Conservation (phyloP, 371 early-diverging fungal species). For the Umbelopsis sp. region DNA sequence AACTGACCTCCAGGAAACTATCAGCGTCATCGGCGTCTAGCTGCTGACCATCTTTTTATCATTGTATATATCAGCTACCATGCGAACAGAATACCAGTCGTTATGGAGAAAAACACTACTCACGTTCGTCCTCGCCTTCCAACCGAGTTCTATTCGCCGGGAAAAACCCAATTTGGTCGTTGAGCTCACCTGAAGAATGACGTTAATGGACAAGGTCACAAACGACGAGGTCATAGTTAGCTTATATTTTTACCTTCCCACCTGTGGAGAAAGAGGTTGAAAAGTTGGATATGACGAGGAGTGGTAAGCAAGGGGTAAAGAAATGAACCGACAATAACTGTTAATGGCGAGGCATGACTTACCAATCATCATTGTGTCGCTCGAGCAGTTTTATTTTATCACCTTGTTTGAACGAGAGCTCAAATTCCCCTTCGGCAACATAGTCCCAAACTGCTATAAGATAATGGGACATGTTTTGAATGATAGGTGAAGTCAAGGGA, state of each 20-base stretch:
- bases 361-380: conserved; percentile 58
- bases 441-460: conserved; percentile 54
- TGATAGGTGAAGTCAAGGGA: background rate
- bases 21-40: background rate
- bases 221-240: background rate
- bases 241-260: conserved; percentile 45
- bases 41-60: background rate
- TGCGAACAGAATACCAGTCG: no score
- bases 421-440: conserved; percentile 48
- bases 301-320: background rate
- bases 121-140: conserved; percentile 22
- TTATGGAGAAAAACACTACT: no score
- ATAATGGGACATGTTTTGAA: conserved; percentile 42
- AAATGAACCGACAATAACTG: no score
- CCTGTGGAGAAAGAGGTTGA: conserved; percentile 26
- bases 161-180: conserved; percentile 54
- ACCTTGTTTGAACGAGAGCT: conserved; percentile 51
- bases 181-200: conserved; percentile 39
- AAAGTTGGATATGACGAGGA: background rate
- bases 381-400: conserved; percentile 49
- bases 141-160: conserved; percentile 53
- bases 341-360: conserved; percentile 2
- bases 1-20: background rate
- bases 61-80: background rate
- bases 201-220: background rate